These are phyloP conservation scores for Aspergillus flavus DNA, from an alignment of 2,329 filamentous ascomycete species.

Conservation along the genomic window DNA sequence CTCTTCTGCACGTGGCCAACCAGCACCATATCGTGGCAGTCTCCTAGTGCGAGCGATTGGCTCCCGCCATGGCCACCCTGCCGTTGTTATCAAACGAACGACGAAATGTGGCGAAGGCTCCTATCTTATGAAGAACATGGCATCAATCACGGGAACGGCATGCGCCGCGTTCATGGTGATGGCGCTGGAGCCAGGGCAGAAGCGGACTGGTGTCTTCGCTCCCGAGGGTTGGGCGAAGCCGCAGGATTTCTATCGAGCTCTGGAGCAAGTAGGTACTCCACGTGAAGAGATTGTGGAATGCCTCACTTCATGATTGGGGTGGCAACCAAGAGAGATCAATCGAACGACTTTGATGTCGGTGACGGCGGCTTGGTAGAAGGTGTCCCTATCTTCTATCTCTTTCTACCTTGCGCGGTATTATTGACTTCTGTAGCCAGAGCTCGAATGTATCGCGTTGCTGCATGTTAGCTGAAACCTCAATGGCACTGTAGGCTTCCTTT, in stretches of 20 bases:
- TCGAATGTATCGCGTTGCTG: too few species aligned
- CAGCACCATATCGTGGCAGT: background rate
- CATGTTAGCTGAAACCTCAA: too few species aligned
- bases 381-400: too few species aligned
- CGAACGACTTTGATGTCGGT: too few species aligned
- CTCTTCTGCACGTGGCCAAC: slow-evolving; percentile 7
- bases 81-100: slow-evolving; percentile 5
- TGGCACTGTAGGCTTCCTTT: too few species aligned
- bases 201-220: background rate
- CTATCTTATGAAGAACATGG: background rate
- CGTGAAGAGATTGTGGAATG: background rate
- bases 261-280: background rate
- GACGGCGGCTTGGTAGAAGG: too few species aligned
- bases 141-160: background rate
- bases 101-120: background rate
- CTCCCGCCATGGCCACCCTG: slow-evolving; percentile 7
- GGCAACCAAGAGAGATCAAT: too few species aligned
- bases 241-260: background rate
- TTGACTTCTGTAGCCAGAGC: accelerated
- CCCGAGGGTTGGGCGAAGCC: background rate
- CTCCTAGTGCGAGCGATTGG: slow-evolving; percentile 9
- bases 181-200: background rate
- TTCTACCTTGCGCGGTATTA: too few species aligned
- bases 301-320: too few species aligned
- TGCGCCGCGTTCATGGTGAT: background rate